These are phyloP conservation scores for Corylus heterophylla DNA, from an alignment of 306 rosid genomes.

Conservation along the genomic window DNA sequence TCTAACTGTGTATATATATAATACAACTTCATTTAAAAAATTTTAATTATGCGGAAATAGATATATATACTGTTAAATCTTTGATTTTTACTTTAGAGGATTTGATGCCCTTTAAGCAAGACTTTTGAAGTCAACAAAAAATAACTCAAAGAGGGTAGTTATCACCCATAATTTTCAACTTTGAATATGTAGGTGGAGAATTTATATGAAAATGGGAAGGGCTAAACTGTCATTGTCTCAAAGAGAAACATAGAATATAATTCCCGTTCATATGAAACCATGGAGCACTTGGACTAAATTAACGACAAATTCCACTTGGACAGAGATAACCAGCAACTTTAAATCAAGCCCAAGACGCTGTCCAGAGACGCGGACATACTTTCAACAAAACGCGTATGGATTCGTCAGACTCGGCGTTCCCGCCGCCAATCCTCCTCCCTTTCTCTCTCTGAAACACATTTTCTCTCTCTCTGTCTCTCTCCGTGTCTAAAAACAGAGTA, in stretches of 20 bases:
- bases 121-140: neutral
- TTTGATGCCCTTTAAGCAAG: neutral
- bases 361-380: slow-evolving; percentile 21
- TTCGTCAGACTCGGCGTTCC: slow-evolving; percentile 37
- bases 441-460: slow-evolving; percentile 1
- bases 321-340: slow-evolving; percentile 4
- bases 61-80: too few species aligned
- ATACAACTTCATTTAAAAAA: too few species aligned
- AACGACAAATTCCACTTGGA: neutral
- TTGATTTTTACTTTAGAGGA: too few species aligned
- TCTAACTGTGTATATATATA: too few species aligned
- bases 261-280: neutral
- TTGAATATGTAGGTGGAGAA: neutral
- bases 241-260: neutral
- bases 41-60: too few species aligned
- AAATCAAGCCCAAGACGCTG: slow-evolving; percentile 23
- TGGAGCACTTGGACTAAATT: neutral
- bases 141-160: too few species aligned
- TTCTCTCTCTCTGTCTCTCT: slow-evolving; percentile 14
- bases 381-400: slow-evolving; percentile 30
- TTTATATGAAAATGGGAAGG: neutral
- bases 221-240: neutral
- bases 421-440: slow-evolving; percentile 38
- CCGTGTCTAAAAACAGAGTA: neutral
- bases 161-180: neutral